Conservation (phyloP, 257 asterid species). For the Fraxinus excelsior region DNA sequence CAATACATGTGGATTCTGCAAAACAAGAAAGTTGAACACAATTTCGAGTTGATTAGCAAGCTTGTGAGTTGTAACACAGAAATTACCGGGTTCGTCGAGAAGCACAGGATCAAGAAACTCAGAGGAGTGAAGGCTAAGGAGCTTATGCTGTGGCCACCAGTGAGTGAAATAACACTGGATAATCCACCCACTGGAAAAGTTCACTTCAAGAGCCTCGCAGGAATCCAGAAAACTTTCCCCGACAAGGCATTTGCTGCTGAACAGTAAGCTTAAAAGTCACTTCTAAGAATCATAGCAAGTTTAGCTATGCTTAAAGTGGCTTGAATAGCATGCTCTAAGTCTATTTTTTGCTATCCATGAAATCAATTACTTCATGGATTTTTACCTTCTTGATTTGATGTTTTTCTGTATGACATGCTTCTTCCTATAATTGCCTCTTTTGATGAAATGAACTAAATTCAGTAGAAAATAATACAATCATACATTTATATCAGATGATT, state of each 20-base stretch:
- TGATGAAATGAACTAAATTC: constrained; percentile 4
- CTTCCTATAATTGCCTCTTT: constrained; percentile 3
- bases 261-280: constrained; percentile 30
- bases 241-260: constrained; percentile 70
- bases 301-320: background rate
- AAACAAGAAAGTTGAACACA: constrained; percentile 62
- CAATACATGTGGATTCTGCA: constrained; percentile 72
- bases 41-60: constrained; percentile 62
- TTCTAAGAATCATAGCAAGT: constrained; percentile 2
- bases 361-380: constrained; percentile 7
- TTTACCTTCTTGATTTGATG: background rate
- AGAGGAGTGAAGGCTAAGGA: constrained; percentile 77
- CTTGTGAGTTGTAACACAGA: constrained; percentile 55
- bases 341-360: background rate
- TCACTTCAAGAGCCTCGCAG: constrained; percentile 76
- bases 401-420: background rate
- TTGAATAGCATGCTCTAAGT: background rate
- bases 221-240: constrained; percentile 74
- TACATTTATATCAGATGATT: background rate
- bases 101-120: constrained; percentile 69
- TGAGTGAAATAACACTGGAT: constrained; percentile 48
- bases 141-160: constrained; percentile 77
- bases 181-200: constrained; percentile 64
- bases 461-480: constrained; percentile 27
- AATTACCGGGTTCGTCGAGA: constrained; percentile 52